Base-by-base conservation (phyloP, 1,284 basidiomycete species). In the Melampsora larici-populina region DNA sequence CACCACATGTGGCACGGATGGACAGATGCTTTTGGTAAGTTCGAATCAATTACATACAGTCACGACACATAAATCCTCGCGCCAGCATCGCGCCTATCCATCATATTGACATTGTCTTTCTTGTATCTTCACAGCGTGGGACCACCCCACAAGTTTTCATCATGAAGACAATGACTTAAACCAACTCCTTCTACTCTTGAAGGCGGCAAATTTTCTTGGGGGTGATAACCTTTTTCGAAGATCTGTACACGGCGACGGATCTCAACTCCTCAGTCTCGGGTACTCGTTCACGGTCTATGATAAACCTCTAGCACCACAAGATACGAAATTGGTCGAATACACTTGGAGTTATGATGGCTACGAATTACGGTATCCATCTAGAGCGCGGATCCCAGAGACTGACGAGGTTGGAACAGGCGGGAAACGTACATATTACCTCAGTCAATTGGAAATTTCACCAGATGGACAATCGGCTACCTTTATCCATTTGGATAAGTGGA, bases 211-310 rank as follows among this genome's bases (percentile, higher is more conserved):
- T n/a, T 81, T 82, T 72, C 69, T 82, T 43, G 81, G 81, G 0
- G 81, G 81, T 18, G 81, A 82, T 78, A 82, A 82, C 68, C 73
- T 81, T 63, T 81, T 82, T 75, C 51, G 66, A 26, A 78, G 81
- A 21, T 78, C 79, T 62, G 79, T 82, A 11, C 81, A 81, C 48
- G 80, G 80, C 21, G 70, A 80, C 29, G 81, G 81, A 11, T 78
- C 79, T 26, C 80, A 80, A 79, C 58, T 82, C 0, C 36, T 82
- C 29, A 78, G 72, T 33, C 48, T 80, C 15, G 81, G 81, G 9
- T 81, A 81, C 78, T 71, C 78, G 21, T 24, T 82, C 31, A 80
- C 80, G 0, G 65, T 76, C 24, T 81, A 79, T 31, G 80, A 81
- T 49, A 58, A 79, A 36, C 70, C 79, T n/a, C 51, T 81, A 17